Base-by-base conservation (phyloP, 257 asterid genomes). In the Nemophila menziesii region DNA sequence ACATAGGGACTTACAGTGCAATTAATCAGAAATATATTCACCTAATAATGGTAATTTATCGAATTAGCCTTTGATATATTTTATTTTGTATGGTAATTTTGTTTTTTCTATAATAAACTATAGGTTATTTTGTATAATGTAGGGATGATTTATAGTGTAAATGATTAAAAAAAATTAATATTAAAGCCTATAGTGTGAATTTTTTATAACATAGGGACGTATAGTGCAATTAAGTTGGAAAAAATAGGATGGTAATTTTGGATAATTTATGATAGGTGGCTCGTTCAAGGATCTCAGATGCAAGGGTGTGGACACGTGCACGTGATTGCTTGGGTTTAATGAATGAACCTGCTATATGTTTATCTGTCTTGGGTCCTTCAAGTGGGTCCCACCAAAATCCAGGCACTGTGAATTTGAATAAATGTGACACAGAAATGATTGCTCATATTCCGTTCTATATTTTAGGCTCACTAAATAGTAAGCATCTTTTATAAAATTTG, bases 301-400 rank as follows among this genome's bases (percentile, higher is more conserved):
- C 61, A 20, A 77, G 86, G 79, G 93, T 82, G 48, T 77, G 86
- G 74, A 73, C 61, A 51, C 97, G 93, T 19, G 97, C 97, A 15
- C 73, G 68, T 50, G 97, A 87, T 64, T 87, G 63, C 60, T 56
- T 87, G 64, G 83, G 86, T 51, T 54, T 87, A 57, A 80, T 87
- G 89, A 78, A 76, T 48, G 97, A 87, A 56, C 97, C 95, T 33
- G 92, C 92, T 5, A 65, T 87, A 46, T 83, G 94, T 62, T 54
- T 75, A 58, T 87, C 97, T 21, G 64, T 83, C 43, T 75, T 83
- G 77, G 95, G 93, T 36, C 73, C 81, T 40, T 67, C 92, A 27
- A 52, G 56, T 57, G 68, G 73, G 46, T 62, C 46, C 63, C 54
- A 42, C 50, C 79, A 68, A 48, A 44, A 64, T 53, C 93, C 93